Evolutionary conservation across 2,329 filamentous ascomycete genomes (phyloP), one percentile per base, ranked within the genome.

Genomic region (Fusarium sp.): DNA sequence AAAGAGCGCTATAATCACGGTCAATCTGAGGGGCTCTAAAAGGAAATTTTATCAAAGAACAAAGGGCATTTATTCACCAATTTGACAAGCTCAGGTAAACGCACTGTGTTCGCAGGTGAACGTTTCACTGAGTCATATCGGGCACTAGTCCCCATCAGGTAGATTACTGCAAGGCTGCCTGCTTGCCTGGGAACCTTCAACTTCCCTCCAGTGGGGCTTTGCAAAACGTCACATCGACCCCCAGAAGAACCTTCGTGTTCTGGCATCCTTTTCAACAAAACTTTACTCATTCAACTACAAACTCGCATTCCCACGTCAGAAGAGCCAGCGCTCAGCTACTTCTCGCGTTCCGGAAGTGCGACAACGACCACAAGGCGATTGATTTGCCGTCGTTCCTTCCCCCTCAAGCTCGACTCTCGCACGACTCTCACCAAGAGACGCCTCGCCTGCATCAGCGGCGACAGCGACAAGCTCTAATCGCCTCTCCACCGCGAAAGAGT

Each of bases 141-240:
- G 50, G 35, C 62, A 45, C 75, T 77, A 77, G 40, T 45, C 72
- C 63, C 18, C 29, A 68, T 72, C 52, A 20, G 72, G 63, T 10
- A 22, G 8, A 57, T n/a, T 14, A 20, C 47, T 45, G 16, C 60
- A 67, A 69, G 58, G 67, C 71, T 74, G 73, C 68, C 66, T 72
- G 70, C 29, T 69, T 60, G 58, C 65, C 71, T 76, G 62, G 60
- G 65, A 67, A 75, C 63, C 65, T 69, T 59, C 61, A 60, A 56
- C 52, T 59, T 52, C 45, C 27, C 54, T 37, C 18, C 62, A 59
- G 76, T 78, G 76, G 76, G 76, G 74, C 76, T 69, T 45, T 29
- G 61, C 64, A 77, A 76, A 70, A 78, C 76, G 76, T 78, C 76
- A 77, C 74, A 71, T 58, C 69, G 22, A 62, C 35, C 61, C 56